A percentile compares a stretch with the other conserved stretches of the same genome.
Evolutionary conservation across 163 green algal genomes (phyloP).

Genomic region (Trebouxiophyceae sp.): DNA sequence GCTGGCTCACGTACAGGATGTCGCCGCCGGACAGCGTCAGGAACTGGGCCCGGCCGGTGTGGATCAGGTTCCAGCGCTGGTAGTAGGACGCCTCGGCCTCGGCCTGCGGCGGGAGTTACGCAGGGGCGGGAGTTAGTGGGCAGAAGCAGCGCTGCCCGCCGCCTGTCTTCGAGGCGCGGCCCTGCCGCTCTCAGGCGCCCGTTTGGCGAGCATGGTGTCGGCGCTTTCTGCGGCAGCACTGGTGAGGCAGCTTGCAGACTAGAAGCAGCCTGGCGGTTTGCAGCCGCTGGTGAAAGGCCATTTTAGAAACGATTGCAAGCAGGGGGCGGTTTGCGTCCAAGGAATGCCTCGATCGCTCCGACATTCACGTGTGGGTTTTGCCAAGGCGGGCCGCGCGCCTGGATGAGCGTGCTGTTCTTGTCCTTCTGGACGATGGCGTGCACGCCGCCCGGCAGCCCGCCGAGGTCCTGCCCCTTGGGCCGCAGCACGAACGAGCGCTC

Average conservation of each 20-base stretch:
- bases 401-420: slow-evolving; percentile 55
- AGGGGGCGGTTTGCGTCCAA: too few relatives aligned
- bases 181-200: too few relatives aligned
- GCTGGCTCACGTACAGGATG: slow-evolving; percentile 53
- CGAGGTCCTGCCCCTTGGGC: slow-evolving; percentile 21
- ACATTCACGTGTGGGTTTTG: background rate
- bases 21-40: slow-evolving; percentile 54
- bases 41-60: slow-evolving; percentile 43
- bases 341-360: background rate
- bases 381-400: slow-evolving; percentile 4
- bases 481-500: slow-evolving; percentile 51
- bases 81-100: slow-evolving; percentile 45
- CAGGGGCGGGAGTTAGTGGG: too few relatives aligned
- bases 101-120: slow-evolving; percentile 1
- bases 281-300: too few relatives aligned
- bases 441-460: slow-evolving; percentile 24
- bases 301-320: too few relatives aligned
- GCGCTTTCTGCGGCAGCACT: too few relatives aligned
- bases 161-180: too few relatives aligned
- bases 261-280: too few relatives aligned
- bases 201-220: too few relatives aligned
- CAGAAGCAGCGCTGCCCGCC: too few relatives aligned
- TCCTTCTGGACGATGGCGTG: slow-evolving; percentile 65
- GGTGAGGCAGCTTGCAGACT: too few relatives aligned
- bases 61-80: slow-evolving; percentile 34